Evolutionary conservation across 371 early-diverging fungal genomes (phyloP).

Genomic region (Choanephora cucurbitarum): DNA sequence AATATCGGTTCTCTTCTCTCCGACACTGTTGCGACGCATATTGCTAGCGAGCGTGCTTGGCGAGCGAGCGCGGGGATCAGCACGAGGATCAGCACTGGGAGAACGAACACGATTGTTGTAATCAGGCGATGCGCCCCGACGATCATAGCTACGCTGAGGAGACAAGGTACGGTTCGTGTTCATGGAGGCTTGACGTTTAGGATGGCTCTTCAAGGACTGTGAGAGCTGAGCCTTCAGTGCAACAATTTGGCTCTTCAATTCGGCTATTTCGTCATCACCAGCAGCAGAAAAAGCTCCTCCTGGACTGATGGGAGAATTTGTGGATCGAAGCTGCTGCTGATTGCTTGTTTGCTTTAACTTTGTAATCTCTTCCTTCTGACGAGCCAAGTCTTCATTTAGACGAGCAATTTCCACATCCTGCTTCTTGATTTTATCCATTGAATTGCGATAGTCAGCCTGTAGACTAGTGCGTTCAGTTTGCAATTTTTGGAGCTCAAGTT

Average conservation of each 20-base stretch:
- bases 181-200: constrained; percentile 45
- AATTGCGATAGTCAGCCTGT: constrained; percentile 51
- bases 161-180: constrained; percentile 42
- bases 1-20: constrained; percentile 10
- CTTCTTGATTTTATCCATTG: constrained; percentile 59
- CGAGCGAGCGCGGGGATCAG: constrained; percentile 36
- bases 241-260: constrained; percentile 54
- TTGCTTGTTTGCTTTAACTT: constrained; percentile 51
- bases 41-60: constrained; percentile 34
- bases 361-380: constrained; percentile 72
- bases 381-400: constrained; percentile 58
- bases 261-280: constrained; percentile 42
- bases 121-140: constrained; percentile 43
- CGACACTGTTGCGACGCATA: constrained; percentile 39
- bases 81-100: constrained; percentile 28
- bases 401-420: constrained; percentile 70
- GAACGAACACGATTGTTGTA: constrained; percentile 19
- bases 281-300: constrained; percentile 12
- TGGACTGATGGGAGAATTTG: constrained; percentile 18
- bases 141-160: constrained; percentile 33
- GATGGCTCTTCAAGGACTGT: constrained; percentile 39
- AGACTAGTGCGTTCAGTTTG: constrained; percentile 53
- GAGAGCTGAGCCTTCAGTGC: constrained; percentile 56
- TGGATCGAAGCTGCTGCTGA: constrained; percentile 10
- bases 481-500: constrained; percentile 59